Conservation (phyloP, 2,329 filamentous ascomycete species). For the Fusarium tanahbumbuense region DNA sequence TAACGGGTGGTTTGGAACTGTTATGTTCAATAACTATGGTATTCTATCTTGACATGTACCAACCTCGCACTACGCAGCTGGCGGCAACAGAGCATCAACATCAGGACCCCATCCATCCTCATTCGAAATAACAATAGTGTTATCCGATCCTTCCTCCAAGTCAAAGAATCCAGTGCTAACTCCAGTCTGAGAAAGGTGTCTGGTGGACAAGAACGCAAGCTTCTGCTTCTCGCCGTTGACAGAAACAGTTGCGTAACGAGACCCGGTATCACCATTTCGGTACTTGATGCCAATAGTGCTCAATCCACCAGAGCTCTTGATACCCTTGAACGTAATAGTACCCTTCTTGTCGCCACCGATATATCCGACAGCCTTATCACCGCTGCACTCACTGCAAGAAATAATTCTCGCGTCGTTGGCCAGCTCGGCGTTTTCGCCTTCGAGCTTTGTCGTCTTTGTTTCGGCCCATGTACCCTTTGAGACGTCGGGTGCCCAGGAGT, state of each 20-base stretch:
- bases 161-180: constrained; percentile 62
- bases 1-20: neutral
- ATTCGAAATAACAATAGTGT: constrained; percentile 61
- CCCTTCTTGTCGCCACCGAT: constrained; percentile 62
- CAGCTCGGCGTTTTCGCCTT: constrained; percentile 63
- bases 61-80: constrained; percentile 42
- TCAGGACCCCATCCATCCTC: constrained; percentile 54
- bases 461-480: constrained; percentile 57
- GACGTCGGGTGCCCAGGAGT: constrained; percentile 66
- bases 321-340: constrained; percentile 59
- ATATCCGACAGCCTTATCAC: constrained; percentile 62
- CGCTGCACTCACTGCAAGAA: constrained; percentile 64
- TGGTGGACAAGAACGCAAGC: constrained; percentile 66
- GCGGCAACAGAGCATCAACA: constrained; percentile 64
- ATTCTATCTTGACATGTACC: no score
- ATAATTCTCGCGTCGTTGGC: constrained; percentile 59
- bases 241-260: constrained; percentile 64
- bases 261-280: constrained; percentile 64
- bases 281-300: constrained; percentile 67
- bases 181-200: constrained; percentile 52
- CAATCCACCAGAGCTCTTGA: constrained; percentile 58
- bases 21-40: no score
- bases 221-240: constrained; percentile 66
- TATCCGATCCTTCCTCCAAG: constrained; percentile 58
- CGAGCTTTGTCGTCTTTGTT: constrained; percentile 60